These are phyloP conservation scores for Pulicaria dysenterica DNA, from an alignment of 129 eudicot species.

Conservation along the genomic window DNA sequence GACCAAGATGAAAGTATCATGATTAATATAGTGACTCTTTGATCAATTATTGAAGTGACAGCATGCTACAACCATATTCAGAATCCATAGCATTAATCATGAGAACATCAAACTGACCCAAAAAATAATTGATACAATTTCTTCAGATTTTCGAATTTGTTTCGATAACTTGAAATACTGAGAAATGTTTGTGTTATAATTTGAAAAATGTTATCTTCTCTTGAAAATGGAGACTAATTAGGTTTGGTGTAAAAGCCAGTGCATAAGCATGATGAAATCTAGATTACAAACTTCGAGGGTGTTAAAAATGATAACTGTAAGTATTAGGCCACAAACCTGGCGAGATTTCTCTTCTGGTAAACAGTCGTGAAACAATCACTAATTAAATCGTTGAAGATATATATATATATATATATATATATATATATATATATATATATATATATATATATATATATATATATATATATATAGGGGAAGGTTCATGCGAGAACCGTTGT, in stretches of 20 bases:
- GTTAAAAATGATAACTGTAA: slow-evolving; percentile 59
- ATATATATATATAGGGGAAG: too few species aligned
- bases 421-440: too few species aligned
- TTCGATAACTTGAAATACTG: not conserved
- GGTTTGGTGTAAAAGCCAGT: too few species aligned
- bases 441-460: too few species aligned
- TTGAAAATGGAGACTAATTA: too few species aligned
- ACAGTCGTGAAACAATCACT: slow-evolving; percentile 46
- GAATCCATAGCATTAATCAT: not conserved
- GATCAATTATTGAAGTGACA: not conserved
- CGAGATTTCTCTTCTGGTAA: slow-evolving; percentile 89
- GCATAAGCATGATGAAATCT: too few species aligned
- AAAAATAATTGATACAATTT: not conserved
- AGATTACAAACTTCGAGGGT: not conserved
- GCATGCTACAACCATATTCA: not conserved
- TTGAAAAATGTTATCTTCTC: not conserved
- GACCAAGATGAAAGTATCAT: not conserved
- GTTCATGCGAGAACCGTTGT: too few species aligned
- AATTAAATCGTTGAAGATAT: not conserved
- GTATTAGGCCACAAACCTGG: slow-evolving; percentile 79
- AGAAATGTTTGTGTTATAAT: not conserved
- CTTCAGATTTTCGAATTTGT: not conserved
- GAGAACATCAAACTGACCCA: not conserved
- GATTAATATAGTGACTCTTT: not conserved
- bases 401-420: not conserved